Evolutionary conservation across 1,284 basidiomycete species (phyloP), one percentile per base, ranked within the genome.

Genomic region (Rhodotorula sp.): DNA sequence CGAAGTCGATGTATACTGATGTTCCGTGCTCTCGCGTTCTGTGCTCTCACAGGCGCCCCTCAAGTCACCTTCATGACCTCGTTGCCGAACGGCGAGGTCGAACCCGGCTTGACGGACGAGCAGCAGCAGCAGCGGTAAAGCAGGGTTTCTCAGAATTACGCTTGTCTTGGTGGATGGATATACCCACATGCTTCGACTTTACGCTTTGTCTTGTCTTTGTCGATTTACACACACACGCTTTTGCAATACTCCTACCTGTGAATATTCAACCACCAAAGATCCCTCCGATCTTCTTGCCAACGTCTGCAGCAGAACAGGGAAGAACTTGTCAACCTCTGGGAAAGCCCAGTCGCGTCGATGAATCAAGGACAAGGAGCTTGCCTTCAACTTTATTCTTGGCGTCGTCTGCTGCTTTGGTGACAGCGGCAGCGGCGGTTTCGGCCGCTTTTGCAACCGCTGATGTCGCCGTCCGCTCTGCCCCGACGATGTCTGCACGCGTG

Each of bases 131-230:
- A 42, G 37, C 37, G 37, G 37, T 42, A 42, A 42, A 42, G 37
- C 37, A 12, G 37, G 37, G 14, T 42, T 12, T 42, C 37, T 42
- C 37, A 12, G 37, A 42, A 42, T 42, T 3, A 12, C 37, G 37
- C 37, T 42, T 42, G 37, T 42, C 37, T 42, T 42, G 37, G 37
- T 42, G 37, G 37, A 42, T 42, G 33, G n/a, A n/a, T 33, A 33
- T 33, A 33, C 33, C 33, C 4, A 33, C 20, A 6, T 4, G 29
- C 60, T 37, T n/a, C 24, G 67, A 2, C 58, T 60, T 44, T 63
- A 64, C 62, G 67, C 60, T 58, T 64, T 62, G 37, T 42, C 29
- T 51, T n/a, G 24, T 15, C 45, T 26, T 49, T 24, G 59, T 44
- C 18, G 22, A 33, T 45, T 29, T 29, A 33, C 45, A 10, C 48